Evolutionary conservation across 208 protist species (phyloP), one percentile per base, ranked within the genome.

Genomic region (Crithidia expoeki): DNA sequence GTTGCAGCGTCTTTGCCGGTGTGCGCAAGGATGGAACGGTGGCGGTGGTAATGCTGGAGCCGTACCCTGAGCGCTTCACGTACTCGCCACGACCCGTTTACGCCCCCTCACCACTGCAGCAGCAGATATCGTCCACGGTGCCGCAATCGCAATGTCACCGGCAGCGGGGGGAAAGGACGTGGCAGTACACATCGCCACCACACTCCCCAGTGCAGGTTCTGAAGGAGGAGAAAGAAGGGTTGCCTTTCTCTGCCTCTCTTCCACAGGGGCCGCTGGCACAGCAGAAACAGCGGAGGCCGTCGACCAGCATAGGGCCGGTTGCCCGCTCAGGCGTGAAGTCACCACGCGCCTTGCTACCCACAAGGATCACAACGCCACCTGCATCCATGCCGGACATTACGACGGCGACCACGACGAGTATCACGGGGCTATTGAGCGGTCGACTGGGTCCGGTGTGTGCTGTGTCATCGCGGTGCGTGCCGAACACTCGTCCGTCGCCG

Each of bases 31-130:
- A 65, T 25, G 62, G 63, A 14, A 69, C 53, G 23, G 33, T 70
- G 32, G 60, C 62, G n/a, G 32, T 69, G 17, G 30, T 69, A 4
- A 59, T 69, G 62, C 27, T 76, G 55, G 62, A 65, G 62, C 61
- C 66, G 14, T 65, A 70, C 55, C 71, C 53, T 2, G 34, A 51
- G 21, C 57, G 57, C 14, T 11, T 23, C 14, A 9, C 57, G 17
- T 14, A 19, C 57, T 50, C 57, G 4, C 34, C 57, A 2, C 5
- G 25, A 11, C 25, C 34, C 3, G 40, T 17, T 12, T 27, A 12
- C 5, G 12, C 36, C 10, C 44, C 59, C 2, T 21, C 59, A 40
- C 59, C 44, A 17, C 7, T 34, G 28, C 11, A 16, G 4, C 12
- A 34, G 34, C 33, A 5, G 32, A 7, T 12, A 32, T 25, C 7